Evolutionary conservation across 83 land plant species (phyloP).

Genomic region (Picea abies): DNA sequence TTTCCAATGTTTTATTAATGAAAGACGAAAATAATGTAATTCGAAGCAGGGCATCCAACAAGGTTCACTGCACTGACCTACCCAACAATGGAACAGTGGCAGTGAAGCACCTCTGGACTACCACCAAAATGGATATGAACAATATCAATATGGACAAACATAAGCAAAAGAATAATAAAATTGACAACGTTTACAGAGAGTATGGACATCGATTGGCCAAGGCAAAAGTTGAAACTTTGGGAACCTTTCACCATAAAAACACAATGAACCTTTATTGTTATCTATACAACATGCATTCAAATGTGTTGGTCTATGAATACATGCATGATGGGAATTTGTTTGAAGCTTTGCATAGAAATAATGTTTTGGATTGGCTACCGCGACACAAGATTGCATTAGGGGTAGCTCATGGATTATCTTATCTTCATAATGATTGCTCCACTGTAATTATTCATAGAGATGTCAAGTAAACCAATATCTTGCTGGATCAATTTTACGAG

Average conservation of each 20-base stretch:
- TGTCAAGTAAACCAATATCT: slow-evolving; percentile 39
- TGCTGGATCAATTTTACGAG: slow-evolving; percentile 32
- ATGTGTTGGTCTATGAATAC: slow-evolving; percentile 41
- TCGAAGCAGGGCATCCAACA: too few relatives aligned
- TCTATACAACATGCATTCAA: slow-evolving; percentile 32
- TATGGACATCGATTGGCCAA: background rate
- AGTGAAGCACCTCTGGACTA: background rate
- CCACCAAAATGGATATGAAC: background rate
- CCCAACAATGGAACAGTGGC: slow-evolving; percentile 50
- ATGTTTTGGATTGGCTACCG: slow-evolving; percentile 30
- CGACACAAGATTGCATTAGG: slow-evolving; percentile 50
- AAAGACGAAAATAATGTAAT: background rate
- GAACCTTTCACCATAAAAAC: slow-evolving; percentile 13
- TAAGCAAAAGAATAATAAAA: slow-evolving; percentile 15
- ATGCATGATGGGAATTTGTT: slow-evolving; percentile 40
- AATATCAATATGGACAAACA: background rate
- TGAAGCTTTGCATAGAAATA: slow-evolving; percentile 34
- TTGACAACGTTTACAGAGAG: background rate
- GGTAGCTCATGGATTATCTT: slow-evolving; percentile 39
- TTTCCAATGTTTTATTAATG: background rate
- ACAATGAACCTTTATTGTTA: slow-evolving; percentile 46
- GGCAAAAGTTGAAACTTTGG: background rate
- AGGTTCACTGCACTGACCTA: slow-evolving; percentile 55
- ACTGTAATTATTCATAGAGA: slow-evolving; percentile 38
- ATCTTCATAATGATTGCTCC: slow-evolving; percentile 68